Percentiles rank a stretch among this genome's conserved stretches.
Conservation (phyloP, 495 filamentous ascomycete genomes). For the Lichenothelia convexa region DNA sequence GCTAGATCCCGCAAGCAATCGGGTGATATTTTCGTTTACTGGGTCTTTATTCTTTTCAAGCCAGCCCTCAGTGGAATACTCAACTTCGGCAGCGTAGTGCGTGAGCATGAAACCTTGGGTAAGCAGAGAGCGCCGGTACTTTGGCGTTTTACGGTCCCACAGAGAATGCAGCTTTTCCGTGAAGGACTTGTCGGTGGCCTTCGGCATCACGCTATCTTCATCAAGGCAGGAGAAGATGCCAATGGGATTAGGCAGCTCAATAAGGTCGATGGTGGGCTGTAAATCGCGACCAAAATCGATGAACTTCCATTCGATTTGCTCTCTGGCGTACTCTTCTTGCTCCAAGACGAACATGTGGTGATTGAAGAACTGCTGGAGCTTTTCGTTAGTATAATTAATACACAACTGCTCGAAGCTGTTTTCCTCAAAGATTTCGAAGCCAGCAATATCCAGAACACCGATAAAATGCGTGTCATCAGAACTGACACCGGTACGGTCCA, state of each 20-base stretch:
- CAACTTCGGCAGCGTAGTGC: conserved; percentile 94
- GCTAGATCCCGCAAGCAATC: conserved; percentile 61
- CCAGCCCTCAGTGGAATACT: conserved; percentile 91
- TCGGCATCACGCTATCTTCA: conserved; percentile 98
- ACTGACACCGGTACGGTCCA: conserved; percentile 61
- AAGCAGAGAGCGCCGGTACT: conserved; percentile 76
- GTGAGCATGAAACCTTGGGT: conserved; percentile 94
- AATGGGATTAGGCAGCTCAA: conserved; percentile 89
- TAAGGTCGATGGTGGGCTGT: conserved; percentile 95
- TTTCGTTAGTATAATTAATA: conserved; percentile 99
- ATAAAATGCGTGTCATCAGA: conserved; percentile 87
- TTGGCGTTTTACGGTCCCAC: conserved; percentile 89
- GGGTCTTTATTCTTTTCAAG: conserved; percentile 99
- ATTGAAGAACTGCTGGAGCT: conserved; percentile 98
- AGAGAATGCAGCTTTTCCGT: conserved; percentile 92
- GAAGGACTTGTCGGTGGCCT: conserved; percentile 90
- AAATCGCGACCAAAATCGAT: conserved; percentile 97
- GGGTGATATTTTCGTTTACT: conserved; percentile 87
- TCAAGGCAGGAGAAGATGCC: conserved; percentile 98
- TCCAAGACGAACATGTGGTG: conserved; percentile 99
- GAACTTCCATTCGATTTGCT: conserved; percentile 99
- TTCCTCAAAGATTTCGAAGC: conserved; percentile 95
- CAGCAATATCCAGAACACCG: conserved; percentile 95
- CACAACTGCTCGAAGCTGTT: conserved; percentile 99
- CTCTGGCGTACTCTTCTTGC: conserved; percentile 93